These are phyloP conservation scores for Vanrija sp. DNA, from an alignment of 1,284 basidiomycete species.

Conservation along the genomic window DNA sequence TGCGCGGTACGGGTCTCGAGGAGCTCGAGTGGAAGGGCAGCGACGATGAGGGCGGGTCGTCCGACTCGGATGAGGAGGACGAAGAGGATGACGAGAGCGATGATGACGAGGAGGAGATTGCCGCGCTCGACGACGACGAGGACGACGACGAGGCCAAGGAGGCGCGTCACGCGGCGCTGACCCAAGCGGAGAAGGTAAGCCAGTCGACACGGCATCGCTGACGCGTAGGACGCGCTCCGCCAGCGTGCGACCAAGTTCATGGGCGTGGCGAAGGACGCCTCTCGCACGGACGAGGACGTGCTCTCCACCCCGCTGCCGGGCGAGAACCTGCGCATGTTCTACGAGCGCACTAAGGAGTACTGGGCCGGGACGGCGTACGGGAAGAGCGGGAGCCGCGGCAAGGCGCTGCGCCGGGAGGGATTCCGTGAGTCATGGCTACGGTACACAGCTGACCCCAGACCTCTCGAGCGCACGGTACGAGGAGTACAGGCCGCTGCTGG, in stretches of 20 bases:
- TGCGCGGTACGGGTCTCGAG: slow-evolving; percentile 64
- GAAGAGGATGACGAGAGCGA: slow-evolving; percentile 55
- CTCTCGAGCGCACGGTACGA: slow-evolving; percentile 38
- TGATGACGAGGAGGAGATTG: slow-evolving; percentile 32
- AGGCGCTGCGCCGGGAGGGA: slow-evolving; percentile 71
- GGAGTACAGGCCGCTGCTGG: slow-evolving; percentile 70
- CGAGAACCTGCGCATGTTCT: slow-evolving; percentile 82
- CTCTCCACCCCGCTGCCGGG: slow-evolving; percentile 80
- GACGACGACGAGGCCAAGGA: slow-evolving; percentile 28
- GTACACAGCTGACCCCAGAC: slow-evolving; percentile 8
- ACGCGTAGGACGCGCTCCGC: slow-evolving; percentile 56
- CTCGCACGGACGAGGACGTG: slow-evolving; percentile 65
- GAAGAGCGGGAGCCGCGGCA: slow-evolving; percentile 63
- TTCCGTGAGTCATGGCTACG: slow-evolving; percentile 59
- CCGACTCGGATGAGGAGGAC: slow-evolving; percentile 56
- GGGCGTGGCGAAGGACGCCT: slow-evolving; percentile 65
- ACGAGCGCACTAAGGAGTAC: slow-evolving; percentile 70
- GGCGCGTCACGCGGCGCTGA: slow-evolving; percentile 22
- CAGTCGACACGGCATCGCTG: slow-evolving; percentile 9
- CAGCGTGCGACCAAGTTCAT: slow-evolving; percentile 66
- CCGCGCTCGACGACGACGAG: slow-evolving; percentile 34
- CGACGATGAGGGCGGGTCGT: slow-evolving; percentile 52
- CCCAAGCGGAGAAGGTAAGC: slow-evolving; percentile 26
- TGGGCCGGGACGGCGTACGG: slow-evolving; percentile 73
- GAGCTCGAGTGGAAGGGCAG: slow-evolving; percentile 61